Evolutionary conservation across 345 rosid genomes (phyloP).

Genomic region (Acer yangbiense): DNA sequence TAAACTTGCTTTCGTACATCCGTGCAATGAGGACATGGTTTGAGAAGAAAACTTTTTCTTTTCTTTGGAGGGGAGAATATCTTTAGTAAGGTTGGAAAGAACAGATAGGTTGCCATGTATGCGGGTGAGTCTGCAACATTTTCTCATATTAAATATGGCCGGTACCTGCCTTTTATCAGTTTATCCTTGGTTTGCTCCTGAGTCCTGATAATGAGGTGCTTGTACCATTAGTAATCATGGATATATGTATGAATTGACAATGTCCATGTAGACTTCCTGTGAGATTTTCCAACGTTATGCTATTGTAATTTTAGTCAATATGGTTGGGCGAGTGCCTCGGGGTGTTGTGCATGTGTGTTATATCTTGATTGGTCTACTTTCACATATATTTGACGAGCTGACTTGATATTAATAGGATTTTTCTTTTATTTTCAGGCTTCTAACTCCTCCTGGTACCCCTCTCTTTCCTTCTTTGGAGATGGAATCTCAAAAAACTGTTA

Average conservation of each 20-base stretch:
- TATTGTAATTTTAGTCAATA: background rate
- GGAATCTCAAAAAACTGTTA: conserved; percentile 76
- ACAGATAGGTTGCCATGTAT: background rate
- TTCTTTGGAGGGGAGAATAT: too few species aligned
- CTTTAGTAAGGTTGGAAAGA: background rate
- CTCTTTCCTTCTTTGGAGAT: conserved; percentile 95
- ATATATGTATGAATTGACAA: background rate
- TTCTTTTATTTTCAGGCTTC: conserved; percentile 64
- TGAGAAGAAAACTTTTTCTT: background rate
- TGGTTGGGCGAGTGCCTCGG: background rate
- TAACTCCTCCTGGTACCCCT: conserved; percentile 97
- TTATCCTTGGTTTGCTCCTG: background rate
- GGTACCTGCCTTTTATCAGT: background rate
- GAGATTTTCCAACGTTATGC: background rate
- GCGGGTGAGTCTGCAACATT: too few species aligned
- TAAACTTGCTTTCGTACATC: background rate
- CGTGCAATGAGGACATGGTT: background rate
- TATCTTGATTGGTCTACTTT: background rate
- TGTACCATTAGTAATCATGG: background rate
- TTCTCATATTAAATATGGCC: background rate
- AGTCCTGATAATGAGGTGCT: background rate
- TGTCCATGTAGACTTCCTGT: background rate
- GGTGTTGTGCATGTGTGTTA: background rate
- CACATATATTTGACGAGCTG: background rate
- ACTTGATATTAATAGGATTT: conserved; percentile 17